Conservation (phyloP, 1,284 basidiomycete species). For the Psilocybe mexicana region DNA sequence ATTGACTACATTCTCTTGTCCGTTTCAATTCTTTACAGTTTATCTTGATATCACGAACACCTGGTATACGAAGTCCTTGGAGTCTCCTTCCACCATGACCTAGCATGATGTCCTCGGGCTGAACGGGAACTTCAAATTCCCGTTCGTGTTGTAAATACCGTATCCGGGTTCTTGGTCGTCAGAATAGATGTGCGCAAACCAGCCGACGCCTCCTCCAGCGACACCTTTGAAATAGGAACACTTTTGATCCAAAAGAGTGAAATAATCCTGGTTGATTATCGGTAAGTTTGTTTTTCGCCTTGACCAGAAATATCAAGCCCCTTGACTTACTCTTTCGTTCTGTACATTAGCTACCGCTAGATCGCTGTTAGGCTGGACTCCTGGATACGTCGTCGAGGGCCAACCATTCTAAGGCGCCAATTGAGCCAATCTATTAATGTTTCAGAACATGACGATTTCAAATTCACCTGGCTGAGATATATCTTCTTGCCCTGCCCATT, state of each 20-base stretch:
- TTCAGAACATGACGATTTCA: neutral
- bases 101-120: conserved; percentile 32
- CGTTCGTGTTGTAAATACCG: conserved; percentile 54
- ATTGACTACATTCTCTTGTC: neutral
- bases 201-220: conserved; percentile 65
- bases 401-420: conserved; percentile 60
- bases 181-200: conserved; percentile 79
- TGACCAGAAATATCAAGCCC: neutral
- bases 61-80: neutral
- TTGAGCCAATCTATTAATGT: conserved; percentile 3
- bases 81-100: neutral
- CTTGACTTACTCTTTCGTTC: conserved; percentile 53
- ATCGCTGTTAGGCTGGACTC: conserved; percentile 61
- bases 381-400: conserved; percentile 60
- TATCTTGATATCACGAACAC: no score
- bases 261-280: conserved; percentile 50
- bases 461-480: conserved; percentile 59
- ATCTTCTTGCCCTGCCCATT: conserved; percentile 70
- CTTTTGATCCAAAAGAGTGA: conserved; percentile 60
- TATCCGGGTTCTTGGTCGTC: conserved; percentile 68
- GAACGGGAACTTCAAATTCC: conserved; percentile 58
- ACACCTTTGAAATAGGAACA: conserved; percentile 62
- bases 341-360: conserved; percentile 55
- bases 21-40: neutral
- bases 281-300: conserved; percentile 1